phyloP scores from a whole-genome alignment of 2,329 filamentous ascomycete species.

The Ophiostoma ips region DNA sequence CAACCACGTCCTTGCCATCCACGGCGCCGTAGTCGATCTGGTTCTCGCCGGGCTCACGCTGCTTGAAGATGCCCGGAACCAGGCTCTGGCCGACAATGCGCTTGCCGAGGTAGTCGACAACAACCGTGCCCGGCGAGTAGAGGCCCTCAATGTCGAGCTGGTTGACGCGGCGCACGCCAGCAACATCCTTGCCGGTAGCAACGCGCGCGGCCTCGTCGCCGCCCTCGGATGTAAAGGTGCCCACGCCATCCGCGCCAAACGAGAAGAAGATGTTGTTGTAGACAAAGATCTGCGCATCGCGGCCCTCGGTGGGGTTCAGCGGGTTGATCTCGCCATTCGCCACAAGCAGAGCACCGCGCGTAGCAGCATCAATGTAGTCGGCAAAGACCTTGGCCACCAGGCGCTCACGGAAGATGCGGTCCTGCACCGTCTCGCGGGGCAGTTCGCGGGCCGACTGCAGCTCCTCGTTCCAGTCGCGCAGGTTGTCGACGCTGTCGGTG shows the following conservation, averaged over 20 bases:
- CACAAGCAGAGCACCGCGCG: conserved; percentile 80
- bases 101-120: conserved; percentile 94
- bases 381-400: conserved; percentile 92
- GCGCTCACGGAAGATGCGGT: conserved; percentile 88
- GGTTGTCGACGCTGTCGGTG: conserved; percentile 82
- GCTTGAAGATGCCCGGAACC: conserved; percentile 97
- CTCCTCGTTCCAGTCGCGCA: conserved; percentile 98
- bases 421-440: conserved; percentile 84
- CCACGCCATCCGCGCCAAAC: conserved; percentile 91
- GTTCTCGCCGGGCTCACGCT: conserved; percentile 91
- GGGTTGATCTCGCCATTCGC: conserved; percentile 85
- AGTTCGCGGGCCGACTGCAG: conserved; percentile 94
- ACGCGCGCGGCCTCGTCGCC: conserved; percentile 93
- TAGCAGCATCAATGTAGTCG: conserved; percentile 92
- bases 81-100: conserved; percentile 96
- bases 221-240: conserved; percentile 91
- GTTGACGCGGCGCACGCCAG: conserved; percentile 88
- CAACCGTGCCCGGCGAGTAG: conserved; percentile 90
- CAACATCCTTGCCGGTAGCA: conserved; percentile 91
- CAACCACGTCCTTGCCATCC: conserved; percentile 90
- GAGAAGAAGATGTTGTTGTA: conserved; percentile 99
- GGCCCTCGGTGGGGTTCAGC: conserved; percentile 83
- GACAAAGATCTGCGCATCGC: conserved; percentile 94
- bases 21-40: conserved; percentile 98
- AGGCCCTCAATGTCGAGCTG: conserved; percentile 90